phyloP scores from a whole-genome alignment of 768 basidiomycete genomes.

The Podaxis sp. region DNA sequence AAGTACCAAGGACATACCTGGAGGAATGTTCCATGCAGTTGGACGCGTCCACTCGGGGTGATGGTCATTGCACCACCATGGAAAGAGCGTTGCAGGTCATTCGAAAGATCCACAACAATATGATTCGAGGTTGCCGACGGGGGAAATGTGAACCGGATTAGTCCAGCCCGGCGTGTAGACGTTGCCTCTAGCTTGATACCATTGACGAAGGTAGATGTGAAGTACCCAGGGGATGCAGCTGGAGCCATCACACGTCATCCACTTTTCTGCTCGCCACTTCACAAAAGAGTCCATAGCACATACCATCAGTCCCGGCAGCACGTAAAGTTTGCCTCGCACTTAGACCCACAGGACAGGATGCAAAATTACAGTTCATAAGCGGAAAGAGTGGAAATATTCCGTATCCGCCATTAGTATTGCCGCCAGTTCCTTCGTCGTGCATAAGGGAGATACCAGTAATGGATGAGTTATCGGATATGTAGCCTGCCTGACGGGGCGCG shows the following conservation, averaged over 20 bases:
- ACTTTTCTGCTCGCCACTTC: not conserved
- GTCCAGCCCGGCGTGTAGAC: conserved; percentile 55
- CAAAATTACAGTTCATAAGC: conserved; percentile 37
- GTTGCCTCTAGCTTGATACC: conserved; percentile 54
- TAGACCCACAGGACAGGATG: conserved; percentile 41
- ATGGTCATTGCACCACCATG: conserved; percentile 40
- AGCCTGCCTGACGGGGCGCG: conserved; percentile 49
- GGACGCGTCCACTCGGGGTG: conserved; percentile 31
- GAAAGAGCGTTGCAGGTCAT: conserved; percentile 47
- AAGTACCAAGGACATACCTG: conserved; percentile 28
- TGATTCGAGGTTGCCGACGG: conserved; percentile 37
- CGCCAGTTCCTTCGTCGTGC: conserved; percentile 55
- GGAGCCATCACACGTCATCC: not conserved
- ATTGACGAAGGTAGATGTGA: conserved; percentile 45
- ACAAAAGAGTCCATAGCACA: not conserved
- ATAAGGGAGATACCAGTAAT: conserved; percentile 47
- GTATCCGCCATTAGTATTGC: conserved; percentile 48
- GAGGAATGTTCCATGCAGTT: conserved; percentile 41
- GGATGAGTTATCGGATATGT: conserved; percentile 43
- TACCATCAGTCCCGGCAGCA: conserved; percentile 43
- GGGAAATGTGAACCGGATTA: conserved; percentile 60
- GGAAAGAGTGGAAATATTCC: conserved; percentile 54
- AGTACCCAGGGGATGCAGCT: conserved; percentile 49
- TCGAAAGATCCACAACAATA: conserved; percentile 45
- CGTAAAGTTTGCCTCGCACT: conserved; percentile 38